phyloP scores from a whole-genome alignment of 768 basidiomycete species.

The Lactifluus piperatus region DNA sequence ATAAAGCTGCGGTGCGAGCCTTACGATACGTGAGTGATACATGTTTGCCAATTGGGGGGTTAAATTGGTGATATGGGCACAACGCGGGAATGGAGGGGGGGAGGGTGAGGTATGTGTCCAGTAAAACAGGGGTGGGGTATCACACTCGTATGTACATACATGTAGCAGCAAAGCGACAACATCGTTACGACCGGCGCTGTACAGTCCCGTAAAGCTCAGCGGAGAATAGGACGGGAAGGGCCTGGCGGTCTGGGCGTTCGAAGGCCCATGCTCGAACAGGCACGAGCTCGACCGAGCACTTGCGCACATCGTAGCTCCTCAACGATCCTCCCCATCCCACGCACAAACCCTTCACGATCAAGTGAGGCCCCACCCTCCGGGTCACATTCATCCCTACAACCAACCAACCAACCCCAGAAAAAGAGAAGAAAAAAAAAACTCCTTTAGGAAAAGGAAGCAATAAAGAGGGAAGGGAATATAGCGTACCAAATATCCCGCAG shows the following conservation, averaged over 20 bases:
- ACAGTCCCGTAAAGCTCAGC: neutral
- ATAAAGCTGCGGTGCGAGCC: too few relatives aligned
- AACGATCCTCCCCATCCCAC: conserved; percentile 75
- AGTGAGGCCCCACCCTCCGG: conserved; percentile 40
- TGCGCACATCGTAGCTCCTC: conserved; percentile 59
- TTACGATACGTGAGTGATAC: too few relatives aligned
- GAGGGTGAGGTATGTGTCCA: neutral
- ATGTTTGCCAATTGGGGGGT: too few relatives aligned
- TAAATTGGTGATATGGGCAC: neutral
- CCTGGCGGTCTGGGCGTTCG: neutral
- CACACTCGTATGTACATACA: neutral
- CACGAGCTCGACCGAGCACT: conserved; percentile 5
- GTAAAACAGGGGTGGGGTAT: neutral
- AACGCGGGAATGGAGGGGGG: neutral
- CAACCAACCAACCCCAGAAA: too few relatives aligned
- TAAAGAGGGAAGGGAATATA: neutral
- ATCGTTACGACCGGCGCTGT: neutral
- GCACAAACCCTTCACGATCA: conserved; percentile 51
- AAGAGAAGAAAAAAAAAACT: neutral
- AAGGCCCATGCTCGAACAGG: neutral
- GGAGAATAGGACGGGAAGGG: conserved; percentile 13
- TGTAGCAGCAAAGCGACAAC: neutral
- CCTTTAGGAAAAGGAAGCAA: neutral
- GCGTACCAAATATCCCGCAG: conserved; percentile 57
- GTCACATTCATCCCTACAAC: conserved; percentile 58